Percentiles rank a stretch among this genome's conserved stretches.
These are phyloP conservation scores for Eutypella sp. DNA, from an alignment of 2,329 filamentous ascomycete species.

Conservation along the genomic window DNA sequence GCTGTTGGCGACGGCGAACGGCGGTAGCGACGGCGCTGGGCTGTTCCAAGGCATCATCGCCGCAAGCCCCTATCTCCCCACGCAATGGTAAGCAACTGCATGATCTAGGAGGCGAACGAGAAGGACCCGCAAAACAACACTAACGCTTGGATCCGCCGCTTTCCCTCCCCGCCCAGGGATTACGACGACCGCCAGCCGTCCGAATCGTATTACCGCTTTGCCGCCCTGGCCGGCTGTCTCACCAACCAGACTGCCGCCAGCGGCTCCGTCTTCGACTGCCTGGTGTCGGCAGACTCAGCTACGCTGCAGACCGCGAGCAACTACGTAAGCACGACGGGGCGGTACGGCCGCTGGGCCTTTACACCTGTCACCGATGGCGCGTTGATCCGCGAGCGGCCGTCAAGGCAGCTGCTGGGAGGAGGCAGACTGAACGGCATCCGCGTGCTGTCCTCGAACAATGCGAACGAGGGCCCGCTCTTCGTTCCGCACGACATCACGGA, in stretches of 20 bases:
- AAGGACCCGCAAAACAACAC: too few relatives aligned
- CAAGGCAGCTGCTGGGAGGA: constrained; percentile 19
- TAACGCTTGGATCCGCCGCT: too few relatives aligned
- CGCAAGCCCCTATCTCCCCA: constrained; percentile 46
- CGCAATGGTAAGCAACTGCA: constrained; percentile 38
- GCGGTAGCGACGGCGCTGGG: constrained; percentile 33
- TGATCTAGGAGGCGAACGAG: too few relatives aligned
- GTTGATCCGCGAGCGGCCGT: constrained; percentile 26
- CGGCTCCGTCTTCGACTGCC: constrained; percentile 28
- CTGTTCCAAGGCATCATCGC: constrained; percentile 42
- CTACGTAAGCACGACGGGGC: constrained; percentile 19
- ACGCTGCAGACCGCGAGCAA: constrained; percentile 32
- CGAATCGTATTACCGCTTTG: constrained; percentile 28
- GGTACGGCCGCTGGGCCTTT: constrained; percentile 30
- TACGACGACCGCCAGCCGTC: constrained; percentile 28
- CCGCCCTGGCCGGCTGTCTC: constrained; percentile 28
- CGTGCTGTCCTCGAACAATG: constrained; percentile 30
- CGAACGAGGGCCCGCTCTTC: constrained; percentile 33
- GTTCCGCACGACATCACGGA: constrained; percentile 31
- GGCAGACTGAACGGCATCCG: constrained; percentile 28
- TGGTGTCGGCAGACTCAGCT: constrained; percentile 27
- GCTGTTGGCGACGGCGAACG: constrained; percentile 43
- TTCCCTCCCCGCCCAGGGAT: constrained; percentile 10
- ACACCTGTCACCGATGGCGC: constrained; percentile 32
- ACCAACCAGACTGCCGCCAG: constrained; percentile 10